Percentiles rank a stretch among this genome's conserved stretches.
Conservation (phyloP, 306 rosid species). For the Prosopis cineraria region DNA sequence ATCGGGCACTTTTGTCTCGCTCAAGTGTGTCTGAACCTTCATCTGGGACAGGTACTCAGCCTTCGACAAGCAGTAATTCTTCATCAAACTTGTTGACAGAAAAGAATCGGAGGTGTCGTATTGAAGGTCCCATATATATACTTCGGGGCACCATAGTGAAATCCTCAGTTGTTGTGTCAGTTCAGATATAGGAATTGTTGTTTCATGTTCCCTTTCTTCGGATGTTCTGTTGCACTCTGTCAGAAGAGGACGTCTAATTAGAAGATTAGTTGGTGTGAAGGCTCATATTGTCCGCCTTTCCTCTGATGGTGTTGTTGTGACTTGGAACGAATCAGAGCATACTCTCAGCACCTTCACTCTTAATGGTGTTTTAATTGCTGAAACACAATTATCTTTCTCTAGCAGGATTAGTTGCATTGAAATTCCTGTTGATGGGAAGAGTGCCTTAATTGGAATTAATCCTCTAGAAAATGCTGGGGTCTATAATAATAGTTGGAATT, state of each 20-base stretch:
- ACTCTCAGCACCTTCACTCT: conserved; percentile 78
- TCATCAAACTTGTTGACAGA: conserved; percentile 54
- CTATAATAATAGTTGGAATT: conserved; percentile 48
- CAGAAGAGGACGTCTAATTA: conserved; percentile 76
- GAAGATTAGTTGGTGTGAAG: conserved; percentile 79
- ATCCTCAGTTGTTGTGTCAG: conserved; percentile 83
- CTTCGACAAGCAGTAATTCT: conserved; percentile 55
- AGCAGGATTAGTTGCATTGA: conserved; percentile 83
- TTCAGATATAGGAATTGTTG: conserved; percentile 89
- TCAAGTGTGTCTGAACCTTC: conserved; percentile 61
- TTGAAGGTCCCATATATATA: conserved; percentile 90
- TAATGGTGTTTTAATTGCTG: conserved; percentile 75
- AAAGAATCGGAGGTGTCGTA: conserved; percentile 63
- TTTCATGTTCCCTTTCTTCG: conserved; percentile 78
- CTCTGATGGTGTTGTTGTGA: conserved; percentile 78
- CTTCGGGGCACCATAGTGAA: conserved; percentile 86
- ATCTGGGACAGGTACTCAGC: conserved; percentile 44
- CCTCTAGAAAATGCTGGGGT: conserved; percentile 45
- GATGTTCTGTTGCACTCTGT: conserved; percentile 88
- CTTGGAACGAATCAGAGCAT: conserved; percentile 73
- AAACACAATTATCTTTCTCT: conserved; percentile 59
- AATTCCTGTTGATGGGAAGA: conserved; percentile 80
- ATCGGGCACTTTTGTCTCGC: conserved; percentile 53
- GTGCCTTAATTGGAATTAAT: conserved; percentile 81
- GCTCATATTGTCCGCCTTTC: conserved; percentile 84